phyloP scores from a whole-genome alignment of 176 grass and related monocot genomes.

The Raddia guianensis region DNA sequence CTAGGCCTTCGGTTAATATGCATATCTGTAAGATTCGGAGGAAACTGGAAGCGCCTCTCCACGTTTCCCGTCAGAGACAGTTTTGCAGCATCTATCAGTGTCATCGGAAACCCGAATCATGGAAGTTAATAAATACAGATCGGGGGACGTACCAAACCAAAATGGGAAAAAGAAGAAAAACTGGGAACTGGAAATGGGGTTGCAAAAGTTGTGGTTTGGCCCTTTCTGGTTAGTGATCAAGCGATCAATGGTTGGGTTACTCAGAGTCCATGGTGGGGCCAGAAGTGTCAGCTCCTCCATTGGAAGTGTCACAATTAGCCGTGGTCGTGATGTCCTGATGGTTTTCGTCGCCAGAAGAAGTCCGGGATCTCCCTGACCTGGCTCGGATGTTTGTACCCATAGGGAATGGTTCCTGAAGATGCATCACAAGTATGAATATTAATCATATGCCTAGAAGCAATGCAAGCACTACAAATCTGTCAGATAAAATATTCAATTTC shows the following conservation, averaged over 20 bases:
- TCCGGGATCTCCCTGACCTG: slow-evolving; percentile 71
- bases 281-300: slow-evolving; percentile 48
- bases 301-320: slow-evolving; percentile 45
- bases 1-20: slow-evolving; percentile 55
- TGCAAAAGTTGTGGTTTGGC: slow-evolving; percentile 42
- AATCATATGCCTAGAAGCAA: slow-evolving; percentile 12
- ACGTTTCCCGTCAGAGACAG: slow-evolving; percentile 48
- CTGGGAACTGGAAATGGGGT: slow-evolving; percentile 2
- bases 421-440: background rate
- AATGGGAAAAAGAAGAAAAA: slow-evolving; percentile 15
- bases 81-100: slow-evolving; percentile 28
- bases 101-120: slow-evolving; percentile 25
- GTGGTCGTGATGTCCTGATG: slow-evolving; percentile 52
- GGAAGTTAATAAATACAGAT: slow-evolving; percentile 53
- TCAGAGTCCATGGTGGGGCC: slow-evolving; percentile 58
- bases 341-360: slow-evolving; percentile 63
- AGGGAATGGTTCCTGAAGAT: slow-evolving; percentile 81
- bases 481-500: slow-evolving; percentile 8
- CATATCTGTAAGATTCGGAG: slow-evolving; percentile 31
- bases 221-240: slow-evolving; percentile 49
- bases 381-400: slow-evolving; percentile 80
- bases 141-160: slow-evolving; percentile 21
- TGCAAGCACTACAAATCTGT: background rate
- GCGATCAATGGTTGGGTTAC: slow-evolving; percentile 43
- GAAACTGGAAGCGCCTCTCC: slow-evolving; percentile 50